Evolutionary conservation across 495 filamentous ascomycete species (phyloP).

Genomic region (Aspergillus campestris): DNA sequence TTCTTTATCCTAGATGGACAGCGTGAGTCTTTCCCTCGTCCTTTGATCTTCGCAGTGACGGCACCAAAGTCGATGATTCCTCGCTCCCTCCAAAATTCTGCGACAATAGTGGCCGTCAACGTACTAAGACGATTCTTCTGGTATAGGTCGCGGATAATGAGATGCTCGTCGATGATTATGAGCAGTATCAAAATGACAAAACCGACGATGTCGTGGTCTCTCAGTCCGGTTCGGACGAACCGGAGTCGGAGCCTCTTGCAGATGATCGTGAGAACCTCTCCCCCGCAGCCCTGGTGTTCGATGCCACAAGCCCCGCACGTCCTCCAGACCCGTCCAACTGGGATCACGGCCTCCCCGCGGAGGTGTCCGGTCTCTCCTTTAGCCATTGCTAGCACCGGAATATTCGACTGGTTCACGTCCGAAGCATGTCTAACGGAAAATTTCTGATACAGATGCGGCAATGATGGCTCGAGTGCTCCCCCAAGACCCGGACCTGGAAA

Average conservation of each 20-base stretch:
- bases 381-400: neutral
- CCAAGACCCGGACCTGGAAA: constrained; percentile 67
- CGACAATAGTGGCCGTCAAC: no score
- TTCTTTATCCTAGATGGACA: constrained; percentile 37
- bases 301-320: neutral
- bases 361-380: neutral
- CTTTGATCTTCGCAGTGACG: constrained; percentile 14
- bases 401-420: no score
- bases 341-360: neutral
- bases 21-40: constrained; percentile 30
- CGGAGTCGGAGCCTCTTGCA: constrained; percentile 48
- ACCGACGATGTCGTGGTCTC: constrained; percentile 80
- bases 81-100: constrained; percentile 1
- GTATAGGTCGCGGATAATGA: constrained; percentile 41
- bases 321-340: no score
- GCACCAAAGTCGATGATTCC: neutral
- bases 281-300: neutral
- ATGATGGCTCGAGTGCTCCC: constrained; percentile 74
- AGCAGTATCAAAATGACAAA: constrained; percentile 67
- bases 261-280: constrained; percentile 56
- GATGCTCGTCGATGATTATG: constrained; percentile 66
- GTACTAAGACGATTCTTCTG: no score
- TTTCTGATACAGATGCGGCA: constrained; percentile 53
- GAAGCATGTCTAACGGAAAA: constrained; percentile 10
- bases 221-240: constrained; percentile 51